Conservation (phyloP, 116 monocot genomes). For the Iris pallida region DNA sequence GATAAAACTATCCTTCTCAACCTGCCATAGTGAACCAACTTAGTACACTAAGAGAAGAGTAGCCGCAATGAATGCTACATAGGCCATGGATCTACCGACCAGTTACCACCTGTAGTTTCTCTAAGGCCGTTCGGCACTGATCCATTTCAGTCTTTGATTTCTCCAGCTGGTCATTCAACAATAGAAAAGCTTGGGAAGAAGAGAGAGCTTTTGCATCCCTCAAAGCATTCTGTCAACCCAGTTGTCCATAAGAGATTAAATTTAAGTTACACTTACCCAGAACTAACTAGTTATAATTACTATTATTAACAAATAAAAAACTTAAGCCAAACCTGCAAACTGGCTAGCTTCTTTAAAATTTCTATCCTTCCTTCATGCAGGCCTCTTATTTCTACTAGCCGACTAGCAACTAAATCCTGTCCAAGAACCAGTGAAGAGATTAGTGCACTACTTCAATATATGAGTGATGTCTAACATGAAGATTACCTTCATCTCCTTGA, state of each 20-base stretch:
- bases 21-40: slow-evolving; percentile 32
- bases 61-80: slow-evolving; percentile 1
- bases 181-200: slow-evolving; percentile 52
- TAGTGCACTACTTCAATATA: neutral
- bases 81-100: slow-evolving; percentile 46
- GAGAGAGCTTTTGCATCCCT: slow-evolving; percentile 44
- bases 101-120: slow-evolving; percentile 93
- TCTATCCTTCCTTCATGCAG: slow-evolving; percentile 69
- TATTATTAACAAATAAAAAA: neutral
- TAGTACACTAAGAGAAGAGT: slow-evolving; percentile 2
- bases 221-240: slow-evolving; percentile 36
- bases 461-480: neutral
- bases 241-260: neutral
- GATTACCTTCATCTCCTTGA: slow-evolving; percentile 54
- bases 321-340: slow-evolving; percentile 42
- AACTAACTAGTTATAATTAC: neutral
- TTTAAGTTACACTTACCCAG: neutral
- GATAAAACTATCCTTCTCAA: slow-evolving; percentile 65
- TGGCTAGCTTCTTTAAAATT: slow-evolving; percentile 56
- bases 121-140: slow-evolving; percentile 33
- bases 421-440: slow-evolving; percentile 2
- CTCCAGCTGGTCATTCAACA: slow-evolving; percentile 46
- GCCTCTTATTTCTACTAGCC: slow-evolving; percentile 52
- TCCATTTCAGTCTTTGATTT: slow-evolving; percentile 67
- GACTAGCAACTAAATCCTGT: slow-evolving; percentile 64